Base-by-base conservation (phyloP, 805 yeast genomes). In the Pichia scutulata region DNA sequence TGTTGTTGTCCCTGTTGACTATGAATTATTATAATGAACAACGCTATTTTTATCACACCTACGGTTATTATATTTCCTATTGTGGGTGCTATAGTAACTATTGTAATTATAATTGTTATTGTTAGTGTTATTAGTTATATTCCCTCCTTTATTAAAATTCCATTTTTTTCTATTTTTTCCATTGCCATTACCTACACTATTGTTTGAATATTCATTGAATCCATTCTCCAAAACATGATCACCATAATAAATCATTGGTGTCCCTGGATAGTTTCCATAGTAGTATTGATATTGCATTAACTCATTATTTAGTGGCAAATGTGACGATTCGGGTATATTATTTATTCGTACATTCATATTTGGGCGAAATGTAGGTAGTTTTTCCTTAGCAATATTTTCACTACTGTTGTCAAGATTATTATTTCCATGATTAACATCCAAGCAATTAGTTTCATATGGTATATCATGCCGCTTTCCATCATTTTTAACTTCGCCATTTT, bases 221-320 rank as follows among this genome's bases (percentile, higher is more conserved):
- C 41, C 23, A 19, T 19, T 8, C 9, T 19, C 41, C 10, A 16
- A 2, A 39, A 22, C 13, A 40, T 12, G n/a, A 23, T 36, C 41
- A 33, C 36, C 28, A 25, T 47, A 47, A 25, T 47, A 47, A 25
- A 42, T 25, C 23, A 41, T 12, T 33, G 50, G 43, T 0, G 30
- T 1, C 5, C 13, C 9, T 22, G 18, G 18, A n/a, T 41, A 24
- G 8, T 14, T 10, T 22, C 10, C 25, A 19, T 48, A 44, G n/a
- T 41, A 43, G 36, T 48, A 48, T 30, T 43, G 48, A 40, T 48
- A 48, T n/a, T 33, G n/a, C 18, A 33, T 33, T 33, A 19, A 33
- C 4, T 16, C 19, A 33, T 16, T 40, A 28, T 28, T 40, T 22
- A 46, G 14, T 26, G 49, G 43, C 9, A 45, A 18, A 13, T 10